Conservation (phyloP, 768 basidiomycete genomes). For the Brasilioporus rufonigricans region DNA sequence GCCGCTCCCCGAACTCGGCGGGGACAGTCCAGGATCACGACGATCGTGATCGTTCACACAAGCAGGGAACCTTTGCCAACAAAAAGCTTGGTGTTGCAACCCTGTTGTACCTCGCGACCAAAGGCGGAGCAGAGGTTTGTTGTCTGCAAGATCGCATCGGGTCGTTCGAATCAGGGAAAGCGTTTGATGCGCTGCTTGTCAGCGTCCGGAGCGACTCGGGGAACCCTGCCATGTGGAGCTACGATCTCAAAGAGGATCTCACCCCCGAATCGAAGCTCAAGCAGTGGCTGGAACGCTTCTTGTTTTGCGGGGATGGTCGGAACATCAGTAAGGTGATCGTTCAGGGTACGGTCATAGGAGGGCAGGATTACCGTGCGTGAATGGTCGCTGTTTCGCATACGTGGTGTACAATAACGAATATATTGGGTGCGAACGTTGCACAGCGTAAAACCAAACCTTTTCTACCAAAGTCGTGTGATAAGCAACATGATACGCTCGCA, state of each 20-base stretch:
- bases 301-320: constrained; percentile 85
- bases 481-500: neutral
- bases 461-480: neutral
- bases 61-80: constrained; percentile 41
- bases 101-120: constrained; percentile 85
- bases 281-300: constrained; percentile 73
- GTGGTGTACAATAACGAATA: constrained; percentile 4
- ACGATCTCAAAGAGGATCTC: constrained; percentile 36
- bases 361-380: constrained; percentile 40
- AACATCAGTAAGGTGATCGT: constrained; percentile 85
- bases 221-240: constrained; percentile 57
- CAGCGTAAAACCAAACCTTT: neutral
- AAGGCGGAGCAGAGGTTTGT: constrained; percentile 88
- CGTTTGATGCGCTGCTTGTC: constrained; percentile 86
- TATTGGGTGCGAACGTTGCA: neutral
- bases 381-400: constrained; percentile 1
- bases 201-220: constrained; percentile 50
- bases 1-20: neutral
- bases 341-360: constrained; percentile 76
- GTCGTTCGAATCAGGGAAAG: constrained; percentile 76
- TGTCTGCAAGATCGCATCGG: constrained; percentile 66
- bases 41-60: neutral
- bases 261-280: constrained; percentile 38
- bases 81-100: constrained; percentile 71
- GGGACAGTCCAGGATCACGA: neutral